A percentile compares a stretch with the other conserved stretches of the same genome.
Evolutionary conservation across 352 stramenopile genomes (phyloP).

Genomic region (Pythium coloratum): DNA sequence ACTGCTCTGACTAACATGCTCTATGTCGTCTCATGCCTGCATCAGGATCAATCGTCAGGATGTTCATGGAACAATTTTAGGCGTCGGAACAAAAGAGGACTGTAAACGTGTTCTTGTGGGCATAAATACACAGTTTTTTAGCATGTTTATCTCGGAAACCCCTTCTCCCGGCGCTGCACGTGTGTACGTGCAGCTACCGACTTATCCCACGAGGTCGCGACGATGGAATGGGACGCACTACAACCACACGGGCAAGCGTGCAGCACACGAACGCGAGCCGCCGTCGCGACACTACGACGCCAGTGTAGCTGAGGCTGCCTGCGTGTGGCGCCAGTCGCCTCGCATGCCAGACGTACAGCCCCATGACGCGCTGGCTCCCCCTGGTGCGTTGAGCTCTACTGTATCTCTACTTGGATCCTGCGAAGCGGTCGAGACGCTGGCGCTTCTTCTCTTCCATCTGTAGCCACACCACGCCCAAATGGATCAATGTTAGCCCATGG

Average conservation of each 20-base stretch:
- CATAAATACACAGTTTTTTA: slow-evolving; percentile 27
- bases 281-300: background rate
- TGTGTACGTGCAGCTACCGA: background rate
- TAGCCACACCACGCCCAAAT: background rate
- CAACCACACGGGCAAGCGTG: background rate
- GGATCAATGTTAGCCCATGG: background rate
- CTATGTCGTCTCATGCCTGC: background rate
- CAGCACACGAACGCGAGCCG: background rate
- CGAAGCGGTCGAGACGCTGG: slow-evolving; percentile 74
- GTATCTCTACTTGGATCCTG: slow-evolving; percentile 23
- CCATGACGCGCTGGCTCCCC: background rate
- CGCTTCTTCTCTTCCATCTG: slow-evolving; percentile 77
- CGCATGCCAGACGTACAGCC: too few species aligned
- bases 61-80: background rate
- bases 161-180: background rate
- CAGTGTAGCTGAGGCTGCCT: background rate
- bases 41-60: background rate
- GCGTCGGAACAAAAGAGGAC: background rate
- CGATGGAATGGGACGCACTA: background rate
- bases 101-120: background rate
- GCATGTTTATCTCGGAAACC: slow-evolving; percentile 12
- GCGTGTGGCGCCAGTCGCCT: background rate
- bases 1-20: background rate
- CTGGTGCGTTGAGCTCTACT: background rate
- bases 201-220: slow-evolving; percentile 9